Percentiles rank a stretch among this genome's conserved stretches.
These are phyloP conservation scores for Taxillus chinensis DNA, from an alignment of 164 flowering plant species.

Conservation along the genomic window DNA sequence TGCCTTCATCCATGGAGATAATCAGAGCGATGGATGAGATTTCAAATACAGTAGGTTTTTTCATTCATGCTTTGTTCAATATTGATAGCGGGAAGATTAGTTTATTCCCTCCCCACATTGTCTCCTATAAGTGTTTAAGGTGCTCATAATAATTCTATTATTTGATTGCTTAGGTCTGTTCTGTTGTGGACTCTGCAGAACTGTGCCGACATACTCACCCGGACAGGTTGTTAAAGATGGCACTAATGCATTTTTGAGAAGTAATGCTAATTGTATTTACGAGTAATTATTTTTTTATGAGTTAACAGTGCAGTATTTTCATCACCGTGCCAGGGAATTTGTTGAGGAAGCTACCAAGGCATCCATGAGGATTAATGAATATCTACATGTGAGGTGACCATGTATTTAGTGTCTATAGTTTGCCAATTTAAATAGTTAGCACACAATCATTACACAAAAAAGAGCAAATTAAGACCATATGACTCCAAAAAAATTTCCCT, in stretches of 20 bases:
- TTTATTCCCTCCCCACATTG: too few relatives aligned
- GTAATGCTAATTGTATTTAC: too few relatives aligned
- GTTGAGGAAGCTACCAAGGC: slow-evolving; percentile 86
- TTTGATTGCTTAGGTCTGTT: slow-evolving; percentile 52
- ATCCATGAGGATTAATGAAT: slow-evolving; percentile 68
- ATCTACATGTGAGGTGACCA: slow-evolving; percentile 88
- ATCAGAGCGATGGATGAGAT: slow-evolving; percentile 85
- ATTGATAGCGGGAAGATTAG: too few relatives aligned
- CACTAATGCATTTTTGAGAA: not conserved
- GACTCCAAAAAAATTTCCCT: too few relatives aligned
- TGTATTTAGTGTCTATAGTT: too few relatives aligned
- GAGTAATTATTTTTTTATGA: too few relatives aligned
- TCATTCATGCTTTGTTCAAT: not conserved
- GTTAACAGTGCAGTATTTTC: too few relatives aligned
- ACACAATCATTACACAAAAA: too few relatives aligned
- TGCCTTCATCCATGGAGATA: slow-evolving; percentile 60
- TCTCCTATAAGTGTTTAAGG: not conserved
- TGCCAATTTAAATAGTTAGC: too few relatives aligned
- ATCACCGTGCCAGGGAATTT: slow-evolving; percentile 46
- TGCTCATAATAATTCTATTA: not conserved
- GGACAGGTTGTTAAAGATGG: slow-evolving; percentile 44
- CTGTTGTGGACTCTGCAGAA: slow-evolving; percentile 88
- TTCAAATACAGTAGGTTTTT: slow-evolving; percentile 54
- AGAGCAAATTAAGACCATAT: too few relatives aligned
- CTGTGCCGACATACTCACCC: slow-evolving; percentile 94